A percentile compares a stretch with the other conserved stretches of the same genome.
These are phyloP conservation scores for Suillus tomentosus DNA, from an alignment of 768 basidiomycete genomes.

Conservation along the genomic window DNA sequence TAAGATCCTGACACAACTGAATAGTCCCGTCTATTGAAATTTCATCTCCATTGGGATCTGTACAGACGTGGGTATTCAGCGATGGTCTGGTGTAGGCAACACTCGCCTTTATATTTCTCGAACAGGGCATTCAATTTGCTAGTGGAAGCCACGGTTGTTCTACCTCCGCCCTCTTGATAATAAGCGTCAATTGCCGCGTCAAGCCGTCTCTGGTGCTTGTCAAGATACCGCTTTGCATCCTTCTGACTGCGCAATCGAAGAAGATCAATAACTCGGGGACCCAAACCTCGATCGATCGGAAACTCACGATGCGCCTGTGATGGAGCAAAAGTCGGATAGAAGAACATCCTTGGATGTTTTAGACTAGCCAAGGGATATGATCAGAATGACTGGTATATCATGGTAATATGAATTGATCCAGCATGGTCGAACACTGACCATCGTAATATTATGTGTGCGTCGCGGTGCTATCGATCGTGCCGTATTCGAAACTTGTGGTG, in stretches of 20 bases:
- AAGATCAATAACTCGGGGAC: slow-evolving; percentile 3
- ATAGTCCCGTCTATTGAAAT: slow-evolving; percentile 83
- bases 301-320: slow-evolving; percentile 75
- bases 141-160: slow-evolving; percentile 41
- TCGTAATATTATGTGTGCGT: slow-evolving; percentile 7
- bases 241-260: slow-evolving; percentile 29
- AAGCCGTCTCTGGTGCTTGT: slow-evolving; percentile 61
- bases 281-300: slow-evolving; percentile 1
- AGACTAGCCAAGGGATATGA: slow-evolving; percentile 22
- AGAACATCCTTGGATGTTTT: slow-evolving; percentile 42
- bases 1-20: slow-evolving; percentile 68
- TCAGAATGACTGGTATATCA: slow-evolving; percentile 8
- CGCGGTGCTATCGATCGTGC: slow-evolving; percentile 4
- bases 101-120: slow-evolving; percentile 66
- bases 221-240: slow-evolving; percentile 70
- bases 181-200: slow-evolving; percentile 77
- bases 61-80: slow-evolving; percentile 5
- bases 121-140: slow-evolving; percentile 61
- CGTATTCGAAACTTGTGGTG: background rate
- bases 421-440: slow-evolving; percentile 24
- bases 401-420: background rate
- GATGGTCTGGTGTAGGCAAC: slow-evolving; percentile 5
- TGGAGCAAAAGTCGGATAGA: slow-evolving; percentile 58
- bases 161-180: slow-evolving; percentile 47
- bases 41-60: slow-evolving; percentile 60